Evolutionary conservation across 2,329 filamentous ascomycete species (phyloP).

Genomic region (Macrophomina pseudophaseolina): DNA sequence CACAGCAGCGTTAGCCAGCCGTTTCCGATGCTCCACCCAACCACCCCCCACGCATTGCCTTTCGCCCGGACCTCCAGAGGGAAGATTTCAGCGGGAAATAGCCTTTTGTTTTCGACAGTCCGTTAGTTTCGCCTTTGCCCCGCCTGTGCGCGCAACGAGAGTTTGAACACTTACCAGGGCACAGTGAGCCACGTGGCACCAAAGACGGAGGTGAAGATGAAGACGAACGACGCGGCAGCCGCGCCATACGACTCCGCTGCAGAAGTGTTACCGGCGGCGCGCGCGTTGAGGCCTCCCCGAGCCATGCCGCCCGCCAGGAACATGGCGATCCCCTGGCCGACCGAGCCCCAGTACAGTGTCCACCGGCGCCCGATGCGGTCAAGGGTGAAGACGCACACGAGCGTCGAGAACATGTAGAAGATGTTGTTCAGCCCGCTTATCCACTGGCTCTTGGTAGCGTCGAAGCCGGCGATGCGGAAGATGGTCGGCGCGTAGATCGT

Average conservation of each 20-base stretch:
- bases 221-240: conserved; percentile 73
- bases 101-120: conserved; percentile 14
- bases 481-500: conserved; percentile 65
- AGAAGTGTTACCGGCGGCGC: conserved; percentile 50
- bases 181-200: conserved; percentile 68
- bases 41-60: conserved; percentile 76
- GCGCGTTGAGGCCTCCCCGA: conserved; percentile 57
- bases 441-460: conserved; percentile 52
- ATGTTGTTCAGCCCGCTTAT: conserved; percentile 55
- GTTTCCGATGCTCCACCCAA: conserved; percentile 78
- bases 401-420: conserved; percentile 66
- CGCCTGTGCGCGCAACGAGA: conserved; percentile 28
- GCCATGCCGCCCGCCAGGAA: conserved; percentile 69
- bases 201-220: conserved; percentile 69
- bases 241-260: conserved; percentile 62
- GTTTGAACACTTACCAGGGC: conserved; percentile 48
- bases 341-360: conserved; percentile 72
- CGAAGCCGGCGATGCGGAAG: conserved; percentile 71
- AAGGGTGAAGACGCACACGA: conserved; percentile 72
- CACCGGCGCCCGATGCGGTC: conserved; percentile 71
- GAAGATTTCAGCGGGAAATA: conserved; percentile 76
- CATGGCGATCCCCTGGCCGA: conserved; percentile 69
- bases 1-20: conserved; percentile 61
- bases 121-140: conserved; percentile 32
- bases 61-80: conserved; percentile 72